phyloP scores from a whole-genome alignment of 176 grass and related monocot species.

The Zizania latifolia region DNA sequence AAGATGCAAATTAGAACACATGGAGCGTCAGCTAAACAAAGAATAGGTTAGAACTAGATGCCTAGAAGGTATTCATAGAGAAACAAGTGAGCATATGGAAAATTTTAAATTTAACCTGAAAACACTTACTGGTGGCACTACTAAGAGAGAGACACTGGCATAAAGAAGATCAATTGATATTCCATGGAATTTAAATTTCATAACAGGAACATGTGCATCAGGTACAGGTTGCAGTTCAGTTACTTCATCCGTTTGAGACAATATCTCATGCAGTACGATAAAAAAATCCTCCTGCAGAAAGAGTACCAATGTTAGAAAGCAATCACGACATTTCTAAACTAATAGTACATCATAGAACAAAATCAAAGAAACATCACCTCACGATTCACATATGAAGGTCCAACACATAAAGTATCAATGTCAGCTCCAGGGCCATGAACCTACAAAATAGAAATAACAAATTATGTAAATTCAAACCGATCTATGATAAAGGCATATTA shows the following conservation, averaged over 20 bases:
- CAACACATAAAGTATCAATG: constrained; percentile 93
- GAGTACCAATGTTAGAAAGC: constrained; percentile 11
- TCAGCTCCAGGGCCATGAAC: constrained; percentile 94
- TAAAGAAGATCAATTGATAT: constrained; percentile 99
- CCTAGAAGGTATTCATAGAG: not conserved
- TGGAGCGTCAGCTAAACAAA: not conserved
- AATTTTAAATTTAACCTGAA: not conserved
- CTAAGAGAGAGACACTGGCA: constrained; percentile 87
- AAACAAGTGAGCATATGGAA: not conserved
- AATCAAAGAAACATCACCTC: constrained; percentile 56
- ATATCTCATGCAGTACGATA: constrained; percentile 75
- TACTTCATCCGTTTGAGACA: constrained; percentile 68
- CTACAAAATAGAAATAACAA: constrained; percentile 35
- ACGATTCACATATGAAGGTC: constrained; percentile 92
- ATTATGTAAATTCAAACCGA: not conserved
- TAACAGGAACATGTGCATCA: constrained; percentile 95
- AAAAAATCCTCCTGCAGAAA: constrained; percentile 93
- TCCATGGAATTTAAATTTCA: constrained; percentile 94
- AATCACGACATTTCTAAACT: not conserved
- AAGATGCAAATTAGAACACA: not conserved
- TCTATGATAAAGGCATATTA: not conserved
- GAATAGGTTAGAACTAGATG: not conserved
- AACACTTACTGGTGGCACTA: constrained; percentile 72
- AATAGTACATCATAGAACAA: not conserved
- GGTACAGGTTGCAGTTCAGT: constrained; percentile 86